Evolutionary conservation across 352 stramenopile species (phyloP), one percentile per base, ranked within the genome.

Genomic region (Phytopythium litorale): DNA sequence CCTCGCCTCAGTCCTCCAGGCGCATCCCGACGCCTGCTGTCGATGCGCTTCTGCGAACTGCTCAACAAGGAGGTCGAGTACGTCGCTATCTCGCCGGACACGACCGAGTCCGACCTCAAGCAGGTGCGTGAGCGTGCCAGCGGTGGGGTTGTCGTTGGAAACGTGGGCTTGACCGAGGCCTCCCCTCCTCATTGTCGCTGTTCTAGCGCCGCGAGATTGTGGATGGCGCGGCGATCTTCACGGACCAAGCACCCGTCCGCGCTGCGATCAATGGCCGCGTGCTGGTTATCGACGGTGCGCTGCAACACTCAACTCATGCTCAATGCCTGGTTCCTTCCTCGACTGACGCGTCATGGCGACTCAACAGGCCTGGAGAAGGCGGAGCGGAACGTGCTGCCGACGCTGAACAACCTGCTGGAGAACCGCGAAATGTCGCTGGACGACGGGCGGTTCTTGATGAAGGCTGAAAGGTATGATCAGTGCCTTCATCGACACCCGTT

Each of bases 391-490:
- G 96, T 99, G 2, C 73, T 99, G 33, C 97, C 97, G 0, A 98
- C 96, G n/a, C 69, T 99, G 15, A 99, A 99, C 70, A 99, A 99
- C 68, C 65, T 99, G 35, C 76, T 99, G 9, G 97, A 99, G 70
- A 98, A 99, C 69, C 72, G 96, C 56, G 94, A 98, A 59, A 94
- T 99, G 78, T 90, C 86, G 30, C 72, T 99, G 35, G 97, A 99
- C 58, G 95, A 98, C 70, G 96, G 95, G 5, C 80, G 82, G 8
- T 95, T 98, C 49, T 76, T 99, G 12, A 88, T 98, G 81, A 91
- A 91, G 60, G 82, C 84, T 4, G 83, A 90, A 61, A 93, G 81
- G 77, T 87, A 67, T 58, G n/a, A 2, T 21, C 7, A 21, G 7
- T 37, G 4, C 15, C 16, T 25, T 25, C 45, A 38, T 40, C 12